Conservation (phyloP, 1,139 yeast species). For the Sugiyamaella japonica region DNA sequence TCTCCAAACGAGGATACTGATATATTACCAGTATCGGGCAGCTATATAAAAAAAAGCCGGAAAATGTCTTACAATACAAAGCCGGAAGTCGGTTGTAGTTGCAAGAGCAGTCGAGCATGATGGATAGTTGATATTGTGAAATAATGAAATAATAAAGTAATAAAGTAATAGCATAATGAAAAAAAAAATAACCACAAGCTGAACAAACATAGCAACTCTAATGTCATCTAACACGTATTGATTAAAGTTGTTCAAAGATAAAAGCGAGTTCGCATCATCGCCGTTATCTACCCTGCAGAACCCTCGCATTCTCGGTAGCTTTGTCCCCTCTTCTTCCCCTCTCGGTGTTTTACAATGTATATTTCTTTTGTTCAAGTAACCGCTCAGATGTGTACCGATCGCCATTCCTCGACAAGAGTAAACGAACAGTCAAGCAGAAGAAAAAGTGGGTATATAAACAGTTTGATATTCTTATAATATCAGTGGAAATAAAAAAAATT, state of each 20-base stretch:
- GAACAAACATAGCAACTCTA: too few relatives aligned
- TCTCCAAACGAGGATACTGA: not conserved
- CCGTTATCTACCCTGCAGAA: slow-evolving; percentile 7
- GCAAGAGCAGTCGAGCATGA: not conserved
- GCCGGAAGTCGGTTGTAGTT: not conserved
- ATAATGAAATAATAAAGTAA: too few relatives aligned
- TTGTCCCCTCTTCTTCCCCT: not conserved
- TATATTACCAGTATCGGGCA: not conserved
- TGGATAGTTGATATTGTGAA: not conserved
- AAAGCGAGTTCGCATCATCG: not conserved
- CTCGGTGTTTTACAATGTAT: not conserved
- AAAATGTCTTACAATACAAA: not conserved
- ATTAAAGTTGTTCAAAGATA: not conserved
- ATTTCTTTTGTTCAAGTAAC: slow-evolving; percentile 5
- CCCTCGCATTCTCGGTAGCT: not conserved
- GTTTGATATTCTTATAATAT: not conserved
- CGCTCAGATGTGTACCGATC: slow-evolving; percentile 6
- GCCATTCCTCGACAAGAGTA: slow-evolving; percentile 2
- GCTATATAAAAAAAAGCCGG: not conserved
- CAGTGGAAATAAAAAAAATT: not conserved
- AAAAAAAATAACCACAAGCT: not conserved
- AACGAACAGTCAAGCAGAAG: not conserved
- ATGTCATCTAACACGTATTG: not conserved
- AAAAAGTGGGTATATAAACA: slow-evolving; percentile 4
- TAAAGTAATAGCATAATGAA: too few relatives aligned